phyloP scores from a whole-genome alignment of 495 filamentous ascomycete species.

The Aspergillus heteromorphus region DNA sequence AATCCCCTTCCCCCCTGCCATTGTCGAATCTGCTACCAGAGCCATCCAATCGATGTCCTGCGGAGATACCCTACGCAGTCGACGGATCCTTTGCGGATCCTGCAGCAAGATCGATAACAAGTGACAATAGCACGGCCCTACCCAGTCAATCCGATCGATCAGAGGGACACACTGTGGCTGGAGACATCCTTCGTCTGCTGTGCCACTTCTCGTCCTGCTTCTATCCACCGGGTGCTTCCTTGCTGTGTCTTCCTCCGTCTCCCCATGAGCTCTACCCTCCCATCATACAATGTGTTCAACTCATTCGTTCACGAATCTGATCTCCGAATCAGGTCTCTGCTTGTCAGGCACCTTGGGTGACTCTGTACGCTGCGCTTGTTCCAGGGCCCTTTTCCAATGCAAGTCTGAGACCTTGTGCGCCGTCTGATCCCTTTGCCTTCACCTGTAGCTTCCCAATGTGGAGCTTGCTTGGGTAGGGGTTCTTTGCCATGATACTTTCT shows the following conservation, averaged over 20 bases:
- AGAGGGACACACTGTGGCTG: not conserved
- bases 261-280: not conserved
- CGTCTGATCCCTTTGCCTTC: not conserved
- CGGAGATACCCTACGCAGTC: not conserved
- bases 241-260: not conserved
- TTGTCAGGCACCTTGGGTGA: not conserved
- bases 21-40: not conserved
- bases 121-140: not conserved
- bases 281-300: not conserved
- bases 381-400: not conserved
- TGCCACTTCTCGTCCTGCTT: not conserved
- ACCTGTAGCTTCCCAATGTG: not conserved
- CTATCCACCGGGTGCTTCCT: not conserved
- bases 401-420: not conserved
- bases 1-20: not conserved
- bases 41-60: not conserved
- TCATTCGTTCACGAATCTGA: not conserved
- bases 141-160: not conserved
- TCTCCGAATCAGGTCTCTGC: not conserved
- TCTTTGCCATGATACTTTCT: not conserved
- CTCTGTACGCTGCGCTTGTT: not conserved
- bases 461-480: not conserved
- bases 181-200: not conserved
- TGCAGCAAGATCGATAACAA: not conserved
- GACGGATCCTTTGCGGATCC: not conserved